Base-by-base conservation (phyloP, 2,329 filamentous ascomycete genomes). In the Alternaria brassicicola region DNA sequence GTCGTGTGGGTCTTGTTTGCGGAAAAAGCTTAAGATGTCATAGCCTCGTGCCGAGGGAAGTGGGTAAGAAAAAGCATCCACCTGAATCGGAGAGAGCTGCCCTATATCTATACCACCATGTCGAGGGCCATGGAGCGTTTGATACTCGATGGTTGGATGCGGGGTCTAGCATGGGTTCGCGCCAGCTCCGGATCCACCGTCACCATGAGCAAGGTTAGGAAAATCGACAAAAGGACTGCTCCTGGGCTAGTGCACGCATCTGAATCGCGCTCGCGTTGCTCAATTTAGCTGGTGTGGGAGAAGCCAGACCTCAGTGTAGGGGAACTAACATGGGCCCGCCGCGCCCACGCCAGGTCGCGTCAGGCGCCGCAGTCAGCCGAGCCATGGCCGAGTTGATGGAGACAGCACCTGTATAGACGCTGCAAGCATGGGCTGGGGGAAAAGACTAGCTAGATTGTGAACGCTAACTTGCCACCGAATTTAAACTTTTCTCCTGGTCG, bases 111-210 rank as follows among this genome's bases (percentile, higher is more conserved):
- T 57, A 64, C 63, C 64, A 67, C 55, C 64, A 68, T 69, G 59
- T 56, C 55, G 61, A 64, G 61, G 65, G 65, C 59, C 59, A 65
- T 62, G 57, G 61, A 63, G 64, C 58, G 54, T 61, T 64, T 60
- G 60, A 60, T 61, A 59, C 58, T 62, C 61, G 64, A 64, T 60
- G 60, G 58, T 62, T 65, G 55, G 65, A 71, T 74, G 73, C 73
- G 73, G 73, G 73, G 73, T 75, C 62, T 63, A 65, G 63, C 62
- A 70, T 72, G 65, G 72, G 56, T 75, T 76, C 69, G 60, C 69
- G 69, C 71, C 66, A 74, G 56, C 49, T 66, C 66, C 63, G 69
- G 67, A 62, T 68, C 67, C 66, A 70, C 68, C 59, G 59, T 71
- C 64, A 66, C 60, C 61, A 59, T 65, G 67, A 62, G 52, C 64